Base-by-base conservation (phyloP, 768 basidiomycete genomes). In the Amyloporia xantha region DNA sequence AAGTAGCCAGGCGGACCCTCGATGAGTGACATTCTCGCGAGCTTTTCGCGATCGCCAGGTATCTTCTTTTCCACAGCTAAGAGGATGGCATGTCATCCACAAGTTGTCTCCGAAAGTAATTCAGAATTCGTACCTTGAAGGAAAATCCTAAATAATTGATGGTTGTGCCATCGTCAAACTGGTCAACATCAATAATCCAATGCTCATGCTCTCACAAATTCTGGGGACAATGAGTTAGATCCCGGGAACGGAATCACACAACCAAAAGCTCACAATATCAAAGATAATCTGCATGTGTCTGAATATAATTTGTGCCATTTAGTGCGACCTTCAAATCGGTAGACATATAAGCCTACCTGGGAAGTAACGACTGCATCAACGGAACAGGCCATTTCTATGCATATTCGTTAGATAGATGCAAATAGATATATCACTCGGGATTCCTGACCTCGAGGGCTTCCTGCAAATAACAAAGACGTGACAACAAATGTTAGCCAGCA, bases 261-360 rank as follows among this genome's bases (percentile, higher is more conserved):
- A 41, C 23, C 30, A 37, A 13, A 60, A 20, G 74, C 81, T 72
- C 50, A 89, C 86, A 50, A 92, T 86, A 65, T 92, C 91, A 55
- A 79, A 95, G 59, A 94, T 92, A 59, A 95, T 91, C 61, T 95
- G 90, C 79, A 94, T 71, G 60, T 92, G 91, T 52, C 90, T 58
- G 23, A 15, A 15, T 6, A 35, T 2, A 35, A n/a, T 25, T 25
- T 6, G 28, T 27, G 39, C 19, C 25, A 39, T n/a, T 28, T 9
- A 44, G 27, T 23, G 37, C 24, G 28, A 33, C 9, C 12, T 3
- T 12, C 26, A 19, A 7, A 10, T 39, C 13, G 10, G 17, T 11
- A 7, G 6, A 44, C 15, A 6, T 2, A 13, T 1, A 4, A 0
- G 13, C 53, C 26, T 30, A 58, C 57, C 57, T 79, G 2, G 93